Evolutionary conservation across 495 filamentous ascomycete genomes (phyloP).

Genomic region (Mycothermus thermophilus): DNA sequence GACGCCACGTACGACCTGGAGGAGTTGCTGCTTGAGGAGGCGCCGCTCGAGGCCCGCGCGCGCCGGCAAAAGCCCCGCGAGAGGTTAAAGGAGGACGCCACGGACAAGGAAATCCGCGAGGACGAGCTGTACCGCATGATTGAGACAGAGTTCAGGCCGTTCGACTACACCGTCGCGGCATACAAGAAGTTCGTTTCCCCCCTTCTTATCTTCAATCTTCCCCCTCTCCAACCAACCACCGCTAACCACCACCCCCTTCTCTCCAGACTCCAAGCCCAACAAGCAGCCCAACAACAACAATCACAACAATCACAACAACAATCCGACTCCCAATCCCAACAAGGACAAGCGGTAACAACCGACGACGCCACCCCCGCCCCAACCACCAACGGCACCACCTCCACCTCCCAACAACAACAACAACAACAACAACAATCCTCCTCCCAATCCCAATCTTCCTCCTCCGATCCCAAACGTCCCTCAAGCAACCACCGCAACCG

Average conservation of each 20-base stretch:
- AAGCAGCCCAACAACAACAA: background rate
- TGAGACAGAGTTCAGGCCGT: constrained; percentile 86
- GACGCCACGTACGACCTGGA: constrained; percentile 97
- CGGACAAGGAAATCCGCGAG: constrained; percentile 85
- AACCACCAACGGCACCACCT: constrained; percentile 13
- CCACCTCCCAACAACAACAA: constrained; percentile 8
- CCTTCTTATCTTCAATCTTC: background rate
- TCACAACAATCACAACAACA: background rate
- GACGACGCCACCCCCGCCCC: constrained; percentile 23
- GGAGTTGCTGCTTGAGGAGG: constrained; percentile 86
- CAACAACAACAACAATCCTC: constrained; percentile 12
- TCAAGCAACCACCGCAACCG: constrained; percentile 16
- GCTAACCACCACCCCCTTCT: background rate
- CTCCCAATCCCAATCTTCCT: too few species aligned
- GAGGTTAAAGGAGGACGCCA: constrained; percentile 81
- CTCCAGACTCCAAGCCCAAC: too few species aligned
- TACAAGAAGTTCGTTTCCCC: constrained; percentile 42
- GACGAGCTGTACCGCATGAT: constrained; percentile 92
- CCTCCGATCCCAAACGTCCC: too few species aligned
- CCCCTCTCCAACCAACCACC: too few species aligned
- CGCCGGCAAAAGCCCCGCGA: constrained; percentile 88
- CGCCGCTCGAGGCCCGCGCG: constrained; percentile 82
- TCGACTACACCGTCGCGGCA: constrained; percentile 75
- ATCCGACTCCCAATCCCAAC: constrained; percentile 3
- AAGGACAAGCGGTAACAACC: constrained; percentile 30